Evolutionary conservation across 371 early-diverging fungal species (phyloP).

Genomic region (Coemansia sp.): DNA sequence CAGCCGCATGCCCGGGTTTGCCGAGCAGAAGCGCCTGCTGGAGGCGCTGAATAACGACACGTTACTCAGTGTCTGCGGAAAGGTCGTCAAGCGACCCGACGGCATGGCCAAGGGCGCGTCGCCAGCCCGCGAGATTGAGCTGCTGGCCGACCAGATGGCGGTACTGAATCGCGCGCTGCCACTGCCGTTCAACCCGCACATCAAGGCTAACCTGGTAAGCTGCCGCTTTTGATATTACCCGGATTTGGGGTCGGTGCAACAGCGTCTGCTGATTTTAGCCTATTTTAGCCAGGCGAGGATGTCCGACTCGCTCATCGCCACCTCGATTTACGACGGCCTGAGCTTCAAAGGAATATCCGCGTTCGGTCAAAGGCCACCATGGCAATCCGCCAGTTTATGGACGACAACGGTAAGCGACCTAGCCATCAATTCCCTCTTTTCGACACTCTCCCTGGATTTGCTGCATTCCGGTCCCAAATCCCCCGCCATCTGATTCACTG

Average conservation of each 20-base stretch:
- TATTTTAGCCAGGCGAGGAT: conserved; percentile 77
- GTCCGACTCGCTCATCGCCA: conserved; percentile 75
- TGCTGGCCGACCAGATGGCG: conserved; percentile 59
- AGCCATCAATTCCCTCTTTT: neutral
- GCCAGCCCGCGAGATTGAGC: conserved; percentile 65
- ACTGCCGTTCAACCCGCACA: conserved; percentile 71
- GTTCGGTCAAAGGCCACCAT: conserved; percentile 46
- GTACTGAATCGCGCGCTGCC: conserved; percentile 70
- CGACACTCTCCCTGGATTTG: conserved; percentile 2
- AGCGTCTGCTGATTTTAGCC: neutral
- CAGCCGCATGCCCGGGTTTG: conserved; percentile 20
- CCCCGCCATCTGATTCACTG: neutral
- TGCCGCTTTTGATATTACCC: too few relatives aligned
- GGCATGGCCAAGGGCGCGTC: conserved; percentile 52
- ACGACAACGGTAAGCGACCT: conserved; percentile 54
- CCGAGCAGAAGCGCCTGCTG: conserved; percentile 23
- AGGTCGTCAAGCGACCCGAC: conserved; percentile 32
- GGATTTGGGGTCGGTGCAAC: too few relatives aligned
- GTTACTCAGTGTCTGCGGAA: conserved; percentile 26
- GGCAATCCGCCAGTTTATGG: conserved; percentile 63
- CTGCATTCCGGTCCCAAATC: neutral
- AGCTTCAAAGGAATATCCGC: conserved; percentile 75
- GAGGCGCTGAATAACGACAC: conserved; percentile 24
- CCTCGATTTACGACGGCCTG: conserved; percentile 77
- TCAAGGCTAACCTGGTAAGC: conserved; percentile 60